Percentiles rank a stretch among this genome's conserved stretches.
phyloP scores from a whole-genome alignment of 805 yeast species.

The Schwanniomyces polymorphus region DNA sequence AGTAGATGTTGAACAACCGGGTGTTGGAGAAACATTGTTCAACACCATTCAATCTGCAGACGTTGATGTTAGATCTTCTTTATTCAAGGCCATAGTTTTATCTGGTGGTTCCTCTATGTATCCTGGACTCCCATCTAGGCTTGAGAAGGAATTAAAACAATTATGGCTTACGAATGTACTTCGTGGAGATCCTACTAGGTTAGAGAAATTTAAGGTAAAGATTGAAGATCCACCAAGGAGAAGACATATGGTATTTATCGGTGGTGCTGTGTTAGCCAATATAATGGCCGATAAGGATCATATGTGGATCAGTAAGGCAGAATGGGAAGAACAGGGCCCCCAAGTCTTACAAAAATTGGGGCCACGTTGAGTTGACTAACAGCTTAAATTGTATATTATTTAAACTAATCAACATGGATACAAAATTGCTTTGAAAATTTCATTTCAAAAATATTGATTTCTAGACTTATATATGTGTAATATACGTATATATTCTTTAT shows the following conservation, averaged over 20 bases:
- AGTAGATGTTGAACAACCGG: constrained; percentile 96
- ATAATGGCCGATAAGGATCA: constrained; percentile 98
- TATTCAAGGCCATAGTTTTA: constrained; percentile 88
- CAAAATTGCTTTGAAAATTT: not conserved
- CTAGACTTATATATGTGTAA: not conserved
- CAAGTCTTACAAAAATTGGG: constrained; percentile 85
- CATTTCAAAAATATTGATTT: not conserved
- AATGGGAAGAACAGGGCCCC: constrained; percentile 97
- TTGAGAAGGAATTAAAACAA: constrained; percentile 95
- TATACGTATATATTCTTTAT: not conserved
- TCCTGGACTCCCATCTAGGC: constrained; percentile 94
- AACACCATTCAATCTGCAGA: constrained; percentile 94
- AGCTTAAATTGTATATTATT: constrained; percentile 7
- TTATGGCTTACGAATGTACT: constrained; percentile 90
- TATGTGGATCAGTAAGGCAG: constrained; percentile 95
- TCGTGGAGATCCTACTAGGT: constrained; percentile 80
- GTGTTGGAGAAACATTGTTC: constrained; percentile 90
- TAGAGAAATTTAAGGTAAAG: constrained; percentile 90
- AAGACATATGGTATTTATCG: constrained; percentile 97
- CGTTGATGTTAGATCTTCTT: constrained; percentile 84
- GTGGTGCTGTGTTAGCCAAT: constrained; percentile 97
- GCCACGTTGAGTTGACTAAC: constrained; percentile 57
- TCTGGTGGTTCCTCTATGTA: constrained; percentile 99
- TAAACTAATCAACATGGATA: not conserved
- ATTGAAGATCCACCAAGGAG: constrained; percentile 99